Base-by-base conservation (phyloP, 345 rosid species). In the Garcia nutans region DNA sequence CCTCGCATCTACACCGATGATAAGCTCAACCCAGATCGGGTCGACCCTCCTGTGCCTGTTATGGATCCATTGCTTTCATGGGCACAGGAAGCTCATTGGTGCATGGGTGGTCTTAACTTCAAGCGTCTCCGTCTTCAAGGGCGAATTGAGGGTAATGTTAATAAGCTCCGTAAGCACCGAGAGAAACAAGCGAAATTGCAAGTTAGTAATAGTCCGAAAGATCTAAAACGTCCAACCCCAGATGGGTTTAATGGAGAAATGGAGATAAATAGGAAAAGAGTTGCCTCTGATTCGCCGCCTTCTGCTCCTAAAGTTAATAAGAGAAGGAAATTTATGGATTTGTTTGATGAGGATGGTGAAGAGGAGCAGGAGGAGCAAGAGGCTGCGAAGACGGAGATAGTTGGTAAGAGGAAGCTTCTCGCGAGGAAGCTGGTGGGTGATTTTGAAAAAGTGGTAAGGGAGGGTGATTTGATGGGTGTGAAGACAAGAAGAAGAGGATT, bases 21-120 rank as follows among this genome's bases (percentile, higher is more conserved):
- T 12, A 85, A 74, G 77, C 69, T 82, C 80, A 89, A 81, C 73
- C 0, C 78, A 7, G 86, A 74, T 19, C 89, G 99, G 1, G 88
- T 93, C 0, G 96, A 92, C 70, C 97, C 98, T 4, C 99, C 99
- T 0, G 70, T 74, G 1, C 61, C 93, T 2, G 92, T 93, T 50
- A 83, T 86, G 45, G 99, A 91, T 67, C 93, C 99, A 13, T 81
- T 95, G 3, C 93, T 91, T 12, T 81, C 97, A 0, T 95, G 99
- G 99, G 99, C 99, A 1, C 57, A 72, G 42, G 99, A 93, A 58
- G 99, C 99, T 11, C 99, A 95, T 86, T 95, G 99, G 99, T 89
- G 98, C 65, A 95, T 95, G 99, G 99, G 99, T 17, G 99, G 99
- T 45, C 91, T 88, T 63, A 91, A 80, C 79, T 89, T 90, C 89